phyloP scores from a whole-genome alignment of 345 rosid genomes.

The Citrus maxima region DNA sequence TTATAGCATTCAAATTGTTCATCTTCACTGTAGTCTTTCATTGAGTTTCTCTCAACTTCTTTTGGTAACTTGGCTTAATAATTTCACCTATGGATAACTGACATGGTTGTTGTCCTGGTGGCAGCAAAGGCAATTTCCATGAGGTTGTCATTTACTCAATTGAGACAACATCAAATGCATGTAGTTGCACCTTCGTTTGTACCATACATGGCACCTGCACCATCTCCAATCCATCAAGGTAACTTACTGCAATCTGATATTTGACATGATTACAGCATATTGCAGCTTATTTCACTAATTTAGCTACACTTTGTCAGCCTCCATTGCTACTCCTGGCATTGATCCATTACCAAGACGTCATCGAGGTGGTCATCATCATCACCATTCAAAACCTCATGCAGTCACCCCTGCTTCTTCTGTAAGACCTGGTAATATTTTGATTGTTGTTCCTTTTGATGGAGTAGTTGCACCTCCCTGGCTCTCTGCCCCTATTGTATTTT shows the following conservation, averaged over 20 bases:
- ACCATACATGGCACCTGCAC: conserved; percentile 37
- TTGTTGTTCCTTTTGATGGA: background rate
- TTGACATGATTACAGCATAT: background rate
- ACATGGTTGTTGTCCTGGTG: conserved; percentile 18
- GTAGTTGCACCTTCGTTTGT: conserved; percentile 36
- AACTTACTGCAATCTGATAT: conserved; percentile 4
- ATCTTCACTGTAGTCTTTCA: background rate
- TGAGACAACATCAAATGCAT: conserved; percentile 29
- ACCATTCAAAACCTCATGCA: conserved; percentile 45
- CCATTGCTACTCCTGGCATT: conserved; percentile 32
- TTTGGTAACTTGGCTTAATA: background rate
- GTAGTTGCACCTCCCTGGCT: background rate
- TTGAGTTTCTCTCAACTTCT: background rate
- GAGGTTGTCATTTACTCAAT: conserved; percentile 36
- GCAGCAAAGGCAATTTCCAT: conserved; percentile 54
- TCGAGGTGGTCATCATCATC: conserved; percentile 52
- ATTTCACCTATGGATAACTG: conserved; percentile 8
- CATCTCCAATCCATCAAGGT: conserved; percentile 53
- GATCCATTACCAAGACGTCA: conserved; percentile 39
- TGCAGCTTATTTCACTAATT: conserved; percentile 20
- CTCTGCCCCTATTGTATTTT: background rate
- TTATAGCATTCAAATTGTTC: background rate
- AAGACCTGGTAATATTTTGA: conserved; percentile 43
- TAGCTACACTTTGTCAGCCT: conserved; percentile 34
- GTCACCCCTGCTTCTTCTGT: conserved; percentile 69